These are phyloP conservation scores for Alternaria sp. DNA, from an alignment of 2,329 filamentous ascomycete species.

Conservation along the genomic window DNA sequence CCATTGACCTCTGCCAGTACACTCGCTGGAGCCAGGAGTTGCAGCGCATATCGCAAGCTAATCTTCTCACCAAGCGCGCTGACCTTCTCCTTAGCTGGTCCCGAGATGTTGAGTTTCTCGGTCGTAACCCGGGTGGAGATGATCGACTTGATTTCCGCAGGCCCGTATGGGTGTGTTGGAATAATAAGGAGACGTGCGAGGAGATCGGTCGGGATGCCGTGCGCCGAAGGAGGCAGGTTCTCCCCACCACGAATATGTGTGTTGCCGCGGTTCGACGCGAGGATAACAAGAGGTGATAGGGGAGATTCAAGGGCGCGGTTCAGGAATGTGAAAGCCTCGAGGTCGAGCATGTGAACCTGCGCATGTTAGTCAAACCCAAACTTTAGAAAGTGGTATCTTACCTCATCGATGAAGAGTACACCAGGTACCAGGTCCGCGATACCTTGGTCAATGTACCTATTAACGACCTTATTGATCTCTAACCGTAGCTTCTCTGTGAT, in stretches of 20 bases:
- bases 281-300: constrained; percentile 95
- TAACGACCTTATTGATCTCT: constrained; percentile 99
- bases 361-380: constrained; percentile 27
- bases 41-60: constrained; percentile 90
- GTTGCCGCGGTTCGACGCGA: constrained; percentile 95
- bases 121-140: constrained; percentile 84
- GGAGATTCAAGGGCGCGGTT: constrained; percentile 96
- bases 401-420: constrained; percentile 98
- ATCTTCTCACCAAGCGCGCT: constrained; percentile 87
- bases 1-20: constrained; percentile 82
- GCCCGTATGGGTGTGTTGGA: constrained; percentile 88
- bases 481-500: constrained; percentile 96
- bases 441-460: constrained; percentile 98
- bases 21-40: constrained; percentile 87
- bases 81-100: constrained; percentile 86
- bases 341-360: constrained; percentile 98
- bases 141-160: constrained; percentile 91
- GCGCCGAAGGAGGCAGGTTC: constrained; percentile 72
- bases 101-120: constrained; percentile 80
- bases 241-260: constrained; percentile 88
- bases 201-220: constrained; percentile 94
- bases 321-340: constrained; percentile 98
- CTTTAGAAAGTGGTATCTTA: constrained; percentile 53
- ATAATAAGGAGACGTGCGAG: constrained; percentile 94
- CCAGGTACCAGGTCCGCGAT: constrained; percentile 98